Base-by-base conservation (phyloP, 371 early-diverging fungal genomes). In the Coemansia sp. region DNA sequence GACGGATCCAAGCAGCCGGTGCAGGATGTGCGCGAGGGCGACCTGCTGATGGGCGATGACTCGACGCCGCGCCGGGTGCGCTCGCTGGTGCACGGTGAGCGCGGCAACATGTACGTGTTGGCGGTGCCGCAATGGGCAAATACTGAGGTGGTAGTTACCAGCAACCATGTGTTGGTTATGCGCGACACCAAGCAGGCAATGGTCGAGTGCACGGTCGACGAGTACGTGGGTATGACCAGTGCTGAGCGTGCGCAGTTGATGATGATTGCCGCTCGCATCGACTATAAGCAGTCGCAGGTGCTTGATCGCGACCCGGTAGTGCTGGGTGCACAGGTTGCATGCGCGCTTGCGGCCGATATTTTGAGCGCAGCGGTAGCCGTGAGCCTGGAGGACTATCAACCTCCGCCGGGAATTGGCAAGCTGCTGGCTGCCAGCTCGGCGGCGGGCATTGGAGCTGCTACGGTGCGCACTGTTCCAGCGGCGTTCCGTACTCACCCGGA, bases 1-100 rank as follows among this genome's bases (percentile, higher is more conserved):
- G 65, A 76, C 55, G 82, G 82, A 14, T 32, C 51, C 11, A 7
- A 59, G 3, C 60, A 65, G 13, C 13, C 41, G 8, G 83, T 79
- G 11, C 59, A 77, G 43, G 66, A 79, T 43, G 63, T 84, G 8
- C 40, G 39, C 2, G 65, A 52, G n/a, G 79, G 76, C 13, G 83
- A 83, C 45, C 30, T 47, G 1, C 67, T 84, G 16, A 63, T 84
- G 67, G 85, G 83, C 53, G 83, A 81, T 50, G 85, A 84, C 57
- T 76, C 77, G 14, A 54, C 55, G 20, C 70, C 79, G 38, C 81
- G 83, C 34, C 26, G 4, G 11, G 80, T 82, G 1, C 8, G 35
- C 5, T 48, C 68, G 30, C 51, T 78, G 11, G 68, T 77, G 32
- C 42, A 47, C 13, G 85, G 85, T 0, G 52, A 61, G 5, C 30